A percentile compares a stretch with the other conserved stretches of the same genome.
These are phyloP conservation scores for Termitomyces bulborhizus DNA, from an alignment of 768 basidiomycete genomes.

Conservation along the genomic window DNA sequence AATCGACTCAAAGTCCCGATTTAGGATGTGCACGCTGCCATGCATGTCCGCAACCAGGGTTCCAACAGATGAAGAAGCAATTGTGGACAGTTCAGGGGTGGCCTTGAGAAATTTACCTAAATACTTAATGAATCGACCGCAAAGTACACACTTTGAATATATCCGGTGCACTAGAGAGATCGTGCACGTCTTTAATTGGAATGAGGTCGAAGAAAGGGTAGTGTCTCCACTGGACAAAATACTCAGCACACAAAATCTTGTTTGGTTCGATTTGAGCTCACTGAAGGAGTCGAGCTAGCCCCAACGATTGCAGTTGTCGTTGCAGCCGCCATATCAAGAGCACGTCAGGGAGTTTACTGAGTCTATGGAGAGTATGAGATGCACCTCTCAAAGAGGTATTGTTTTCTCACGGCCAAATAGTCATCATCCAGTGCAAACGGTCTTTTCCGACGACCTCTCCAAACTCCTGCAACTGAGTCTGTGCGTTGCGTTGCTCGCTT, in stretches of 20 bases:
- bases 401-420: conserved; percentile 25
- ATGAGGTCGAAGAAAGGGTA: conserved; percentile 86
- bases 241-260: background rate
- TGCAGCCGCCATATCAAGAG: conserved; percentile 12
- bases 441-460: conserved; percentile 31
- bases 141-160: conserved; percentile 57
- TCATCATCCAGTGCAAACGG: conserved; percentile 27
- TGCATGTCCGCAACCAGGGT: conserved; percentile 81
- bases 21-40: conserved; percentile 73
- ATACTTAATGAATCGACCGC: background rate
- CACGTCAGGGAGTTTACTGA: background rate
- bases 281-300: conserved; percentile 24
- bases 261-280: conserved; percentile 15
- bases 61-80: conserved; percentile 57
- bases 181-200: conserved; percentile 73
- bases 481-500: conserved; percentile 2
- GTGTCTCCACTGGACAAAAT: conserved; percentile 62
- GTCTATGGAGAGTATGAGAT: background rate
- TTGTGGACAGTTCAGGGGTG: conserved; percentile 68
- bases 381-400: conserved; percentile 14
- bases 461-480: conserved; percentile 14
- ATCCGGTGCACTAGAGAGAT: conserved; percentile 68
- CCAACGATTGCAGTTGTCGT: conserved; percentile 20
- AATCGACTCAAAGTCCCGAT: conserved; percentile 63
- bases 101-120: conserved; percentile 27